Evolutionary conservation across 257 asterid genomes (phyloP), one percentile per base, ranked within the genome.

Genomic region (Ajuga chamaepitys): DNA sequence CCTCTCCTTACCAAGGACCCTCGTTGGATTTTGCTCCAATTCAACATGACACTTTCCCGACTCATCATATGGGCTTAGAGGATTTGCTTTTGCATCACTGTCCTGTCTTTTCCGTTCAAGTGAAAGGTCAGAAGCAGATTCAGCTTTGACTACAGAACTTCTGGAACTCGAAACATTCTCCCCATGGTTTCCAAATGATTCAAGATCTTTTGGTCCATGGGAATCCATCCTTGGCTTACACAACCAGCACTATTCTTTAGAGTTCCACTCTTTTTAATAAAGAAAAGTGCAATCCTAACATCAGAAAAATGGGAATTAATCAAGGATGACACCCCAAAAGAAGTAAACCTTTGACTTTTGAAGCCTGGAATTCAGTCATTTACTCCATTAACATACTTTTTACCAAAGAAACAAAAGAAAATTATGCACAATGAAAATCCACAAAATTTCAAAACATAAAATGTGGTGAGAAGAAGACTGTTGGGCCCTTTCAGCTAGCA

Each of bases 51-150:
- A 66, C 35, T 72, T 74, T 58, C 72, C 73, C 13, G 57, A 12
- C 66, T 76, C 73, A 38, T 54, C 42, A 34, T 32, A 38, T 40
- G 55, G 75, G 74, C 62, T 73, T 50, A 25, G 52, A 57, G 50
- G 67, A 53, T 38, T 48, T 10, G 9, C 58, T 24, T 57, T 51
- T 58, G 38, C 69, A 80, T 76, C 79, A 66, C 56, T 54, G 60
- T 61, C 78, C 38, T 26, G 66, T 57, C 42, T 61, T 37, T 74
- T 56, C 38, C 20, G 70, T 17, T 77, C 71, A 67, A 78, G 54
- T 45, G 80, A 57, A 46, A 74, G 67, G 58, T 68, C 68, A 45
- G 70, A 56, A 68, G 40, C 62, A 71, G 63, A 73, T 44, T 74
- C 88, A 32, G 70, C 52, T 58, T 45, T 55, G 44, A 38, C 58